Evolutionary conservation across 2,329 filamentous ascomycete genomes (phyloP), one percentile per base, ranked within the genome.

Genomic region (Pyricularia sp.): DNA sequence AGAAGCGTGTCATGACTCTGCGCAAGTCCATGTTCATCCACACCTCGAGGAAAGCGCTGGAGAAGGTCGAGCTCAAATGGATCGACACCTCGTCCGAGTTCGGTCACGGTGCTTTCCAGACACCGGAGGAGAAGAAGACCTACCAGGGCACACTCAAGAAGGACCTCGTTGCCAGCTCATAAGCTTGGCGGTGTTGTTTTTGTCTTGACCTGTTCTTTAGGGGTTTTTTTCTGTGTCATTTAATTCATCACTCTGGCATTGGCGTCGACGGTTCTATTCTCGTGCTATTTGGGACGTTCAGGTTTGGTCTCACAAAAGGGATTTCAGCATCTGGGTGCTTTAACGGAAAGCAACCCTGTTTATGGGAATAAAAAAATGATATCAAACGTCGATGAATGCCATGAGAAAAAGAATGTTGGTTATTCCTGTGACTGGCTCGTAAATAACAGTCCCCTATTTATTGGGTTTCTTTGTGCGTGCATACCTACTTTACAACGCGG

Each of bases 41-140:
- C 89, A 98, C 94, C 77, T 97, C 92, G 80, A 89, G 95, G 81
- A 93, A 91, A 83, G 92, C 95, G 69, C 88, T 97, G 80, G 95
- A 99, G 91, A 98, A 99, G 92, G 92, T 98, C 82, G 92, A 94
- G 80, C 92, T 99, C 87, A 99, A 99, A 87, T 99, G 95, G 95
- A 99, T 99, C 91, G 95, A 99, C 80, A 99, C 95, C 78, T 97
- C 94, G 72, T 97, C 94, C 86, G 97, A 99, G 89, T 99, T 99
- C 84, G 95, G 95, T 84, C 95, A 99, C 87, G 95, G 95, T 90
- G 94, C 93, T 79, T 99, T 97, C 93, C 95, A 99, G 88, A 99
- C 95, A 73, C 86, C 91, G 75, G 91, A 92, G 80, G 95, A 99
- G 92, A 99, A 99, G 93, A 92, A 92, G 86, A 90, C 93, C 82